Conservation (phyloP, 768 basidiomycete genomes). For the Lentinula aciculospora region DNA sequence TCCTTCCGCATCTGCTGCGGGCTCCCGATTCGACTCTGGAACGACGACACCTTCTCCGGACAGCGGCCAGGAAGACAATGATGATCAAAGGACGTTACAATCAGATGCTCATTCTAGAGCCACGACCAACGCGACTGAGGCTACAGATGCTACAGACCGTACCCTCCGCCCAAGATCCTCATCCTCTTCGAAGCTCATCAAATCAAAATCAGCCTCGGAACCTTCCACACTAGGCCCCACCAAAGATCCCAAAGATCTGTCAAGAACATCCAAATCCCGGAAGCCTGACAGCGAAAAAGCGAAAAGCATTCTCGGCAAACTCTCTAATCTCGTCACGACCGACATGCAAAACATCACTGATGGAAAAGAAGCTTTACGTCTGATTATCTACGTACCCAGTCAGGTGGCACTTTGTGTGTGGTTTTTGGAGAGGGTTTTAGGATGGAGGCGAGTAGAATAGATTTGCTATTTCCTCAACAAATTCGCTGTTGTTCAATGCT, state of each 20-base stretch:
- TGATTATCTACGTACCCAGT: slow-evolving; percentile 32
- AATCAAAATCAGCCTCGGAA: not conserved
- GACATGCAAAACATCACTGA: slow-evolving; percentile 34
- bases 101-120: not conserved
- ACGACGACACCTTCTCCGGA: not conserved
- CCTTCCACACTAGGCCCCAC: not conserved
- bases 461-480: not conserved
- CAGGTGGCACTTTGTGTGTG: slow-evolving; percentile 30
- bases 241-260: not conserved
- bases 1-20: not conserved
- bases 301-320: slow-evolving; percentile 60
- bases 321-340: slow-evolving; percentile 66
- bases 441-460: slow-evolving; percentile 31
- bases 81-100: not conserved
- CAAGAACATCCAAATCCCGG: slow-evolving; percentile 7
- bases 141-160: not conserved
- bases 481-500: not conserved
- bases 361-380: slow-evolving; percentile 27
- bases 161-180: not conserved
- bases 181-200: not conserved
- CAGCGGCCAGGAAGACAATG: not conserved
- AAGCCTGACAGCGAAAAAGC: slow-evolving; percentile 16
- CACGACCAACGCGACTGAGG: not conserved
- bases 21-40: not conserved
- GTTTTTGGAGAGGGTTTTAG: slow-evolving; percentile 41